Base-by-base conservation (phyloP, 768 basidiomycete genomes). In the Termitomyces sp. region DNA sequence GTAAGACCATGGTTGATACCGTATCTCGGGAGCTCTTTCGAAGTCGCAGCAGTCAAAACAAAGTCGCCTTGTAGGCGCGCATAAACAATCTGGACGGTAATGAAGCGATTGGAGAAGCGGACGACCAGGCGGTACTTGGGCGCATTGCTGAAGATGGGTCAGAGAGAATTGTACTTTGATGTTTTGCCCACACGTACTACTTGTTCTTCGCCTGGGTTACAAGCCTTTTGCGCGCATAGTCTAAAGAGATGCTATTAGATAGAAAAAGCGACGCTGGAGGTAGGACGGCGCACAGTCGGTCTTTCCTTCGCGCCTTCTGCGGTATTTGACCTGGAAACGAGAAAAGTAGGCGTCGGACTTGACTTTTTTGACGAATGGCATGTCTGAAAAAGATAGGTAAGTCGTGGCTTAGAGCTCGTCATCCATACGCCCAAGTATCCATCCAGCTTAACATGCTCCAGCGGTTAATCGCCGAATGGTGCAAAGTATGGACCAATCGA, bases 181-280 rank as follows among this genome's bases (percentile, higher is more conserved):
- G 28, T 28, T 14, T 23, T 7, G 0, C 10, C 10, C 16, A 49
- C 3, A 75, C 86, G 36, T 72, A 90, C 89, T 97, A 98, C 82
- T 98, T 98, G 87, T 98, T 98, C 85, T 99, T 99, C 60, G 97
- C 95, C 83, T 99, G 97, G 60, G 92, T 87, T 65, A 98, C 87
- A 57, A 99, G 85, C 66, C 95, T 88, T 81, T 98, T 97, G 67
- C 97, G 92, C 64, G 97, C 97, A 69, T 98, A 98, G 84, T 98
- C 92, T 94, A 64, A 10, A 26, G 35, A 55, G 40, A 56, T n/a
- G 13, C 10, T 55, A 56, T 64, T 61, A 36, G n/a, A n/a, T 10
- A 8, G 32, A 68, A 23, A 66, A 63, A 47, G 53, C 2, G 41
- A 38, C 36, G 20, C n/a, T 36, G 36, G n/a, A 28, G 54, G 16